These are phyloP conservation scores for Magnaporthiopsis poae DNA, from an alignment of 2,329 filamentous ascomycete species.

Conservation along the genomic window DNA sequence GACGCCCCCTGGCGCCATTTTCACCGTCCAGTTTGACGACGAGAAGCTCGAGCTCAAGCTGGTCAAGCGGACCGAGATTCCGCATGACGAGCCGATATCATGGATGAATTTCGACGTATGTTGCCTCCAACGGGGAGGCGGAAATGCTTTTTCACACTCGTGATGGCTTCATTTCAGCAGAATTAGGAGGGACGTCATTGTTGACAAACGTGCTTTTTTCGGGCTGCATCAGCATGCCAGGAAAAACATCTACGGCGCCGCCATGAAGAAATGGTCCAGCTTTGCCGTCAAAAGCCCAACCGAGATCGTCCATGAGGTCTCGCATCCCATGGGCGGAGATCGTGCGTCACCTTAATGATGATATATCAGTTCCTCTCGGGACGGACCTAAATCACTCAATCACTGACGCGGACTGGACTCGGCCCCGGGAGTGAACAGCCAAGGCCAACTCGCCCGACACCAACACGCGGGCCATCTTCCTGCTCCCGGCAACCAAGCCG, in stretches of 20 bases:
- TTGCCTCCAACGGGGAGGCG: not conserved
- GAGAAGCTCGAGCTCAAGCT: slow-evolving; percentile 64
- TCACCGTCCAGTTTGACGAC: slow-evolving; percentile 80
- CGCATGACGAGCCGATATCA: slow-evolving; percentile 75
- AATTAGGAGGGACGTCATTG: not conserved
- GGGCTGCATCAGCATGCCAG: slow-evolving; percentile 53
- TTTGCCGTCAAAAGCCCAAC: slow-evolving; percentile 66
- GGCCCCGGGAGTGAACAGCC: slow-evolving; percentile 32
- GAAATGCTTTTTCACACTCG: too few relatives aligned
- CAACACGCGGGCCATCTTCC: slow-evolving; percentile 82
- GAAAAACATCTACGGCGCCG: slow-evolving; percentile 78
- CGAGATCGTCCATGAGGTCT: slow-evolving; percentile 64
- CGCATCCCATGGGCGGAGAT: slow-evolving; percentile 66
- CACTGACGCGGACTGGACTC: not conserved
- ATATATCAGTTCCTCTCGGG: not conserved
- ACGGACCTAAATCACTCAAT: not conserved
- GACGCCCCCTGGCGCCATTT: slow-evolving; percentile 82
- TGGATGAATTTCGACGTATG: slow-evolving; percentile 87
- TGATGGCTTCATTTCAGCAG: too few relatives aligned
- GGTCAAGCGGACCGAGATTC: slow-evolving; percentile 72
- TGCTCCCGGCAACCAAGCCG: slow-evolving; percentile 66
- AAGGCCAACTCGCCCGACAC: slow-evolving; percentile 58
- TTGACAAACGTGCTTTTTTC: not conserved
- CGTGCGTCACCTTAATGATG: slow-evolving; percentile 41
- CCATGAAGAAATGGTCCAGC: slow-evolving; percentile 89